Percentiles rank a stretch among this genome's conserved stretches.
These are phyloP conservation scores for Scutellaria galericulata DNA, from an alignment of 257 asterid species.

Conservation along the genomic window DNA sequence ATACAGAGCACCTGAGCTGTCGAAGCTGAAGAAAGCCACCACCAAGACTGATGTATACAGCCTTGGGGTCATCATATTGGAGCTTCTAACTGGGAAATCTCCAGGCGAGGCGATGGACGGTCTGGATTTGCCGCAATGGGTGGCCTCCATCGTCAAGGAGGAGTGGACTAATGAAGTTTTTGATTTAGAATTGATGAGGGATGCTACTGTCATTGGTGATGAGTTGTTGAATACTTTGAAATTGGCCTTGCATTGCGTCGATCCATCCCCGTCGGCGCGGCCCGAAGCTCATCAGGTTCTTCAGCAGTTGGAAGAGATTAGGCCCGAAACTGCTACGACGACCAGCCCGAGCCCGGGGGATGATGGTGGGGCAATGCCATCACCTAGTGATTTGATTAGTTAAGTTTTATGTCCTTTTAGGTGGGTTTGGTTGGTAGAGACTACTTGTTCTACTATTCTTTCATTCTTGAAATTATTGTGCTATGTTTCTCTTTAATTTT, in stretches of 20 bases:
- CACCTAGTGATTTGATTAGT: conserved; percentile 51
- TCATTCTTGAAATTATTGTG: conserved; percentile 59
- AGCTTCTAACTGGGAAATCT: conserved; percentile 89
- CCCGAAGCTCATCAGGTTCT: conserved; percentile 81
- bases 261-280: conserved; percentile 77
- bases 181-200: conserved; percentile 90
- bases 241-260: conserved; percentile 90
- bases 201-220: conserved; percentile 84
- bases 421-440: conserved; percentile 27
- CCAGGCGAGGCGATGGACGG: conserved; percentile 89
- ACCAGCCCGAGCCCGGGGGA: conserved; percentile 53
- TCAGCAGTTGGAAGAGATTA: conserved; percentile 86
- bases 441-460: conserved; percentile 58
- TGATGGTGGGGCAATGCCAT: conserved; percentile 55
- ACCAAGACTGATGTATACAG: conserved; percentile 88
- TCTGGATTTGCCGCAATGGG: conserved; percentile 88
- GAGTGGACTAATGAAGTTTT: conserved; percentile 98
- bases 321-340: conserved; percentile 57
- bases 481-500: background rate
- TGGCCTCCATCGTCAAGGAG: conserved; percentile 90
- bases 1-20: conserved; percentile 94
- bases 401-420: background rate
- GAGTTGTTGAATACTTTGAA: conserved; percentile 81
- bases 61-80: conserved; percentile 84
- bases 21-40: conserved; percentile 88